Base-by-base conservation (phyloP, 1,284 basidiomycete species). In the Ceratorhiza oryzae-sativae region DNA sequence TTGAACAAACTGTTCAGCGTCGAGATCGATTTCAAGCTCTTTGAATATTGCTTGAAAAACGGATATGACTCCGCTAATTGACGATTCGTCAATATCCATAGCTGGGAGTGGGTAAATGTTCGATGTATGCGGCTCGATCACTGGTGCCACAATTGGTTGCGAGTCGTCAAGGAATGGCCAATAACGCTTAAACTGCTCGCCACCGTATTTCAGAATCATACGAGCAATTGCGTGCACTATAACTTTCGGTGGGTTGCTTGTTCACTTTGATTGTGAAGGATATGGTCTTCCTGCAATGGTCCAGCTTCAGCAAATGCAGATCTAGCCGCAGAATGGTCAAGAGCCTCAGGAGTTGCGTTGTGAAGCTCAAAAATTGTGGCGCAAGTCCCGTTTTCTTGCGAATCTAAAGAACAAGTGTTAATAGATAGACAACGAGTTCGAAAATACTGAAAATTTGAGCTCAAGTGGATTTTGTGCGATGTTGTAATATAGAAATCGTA, bases 71-170 rank as follows among this genome's bases (percentile, higher is more conserved):
- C 82, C 82, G 3, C 73, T 74, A 13, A 78, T 81, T 0, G 80
- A 77, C 0, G 80, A 79, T 56, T 83, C 79, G 72, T 83, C 80
- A 48, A 84, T 82, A 1, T 80, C 73, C 78, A 79, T 80, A 0
- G 80, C 77, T 0, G 79, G 80, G 0, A 83, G 72, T 0, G 82
- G 81, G 60, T 79, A 77, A 3, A 82, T 56, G 0, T 75, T 58
- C 0, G 82, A 82, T 45, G 78, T 73, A 75, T 82, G 80, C 0
- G 80, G 30, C 0, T 77, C 73, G 18, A 83, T 82, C 42, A 79
- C 77, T 2, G 79, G 73, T 0, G 68, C 27, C 0, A 79, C 76
- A 0, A 34, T 27, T 0, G 81, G 81, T 10, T 74, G 60, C 1
- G 55, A 45, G 0, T 75, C 61, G 0, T 76, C 68, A 0, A 83